Conservation (phyloP, 768 basidiomycete species). For the Xerocomellus amylosporus region DNA sequence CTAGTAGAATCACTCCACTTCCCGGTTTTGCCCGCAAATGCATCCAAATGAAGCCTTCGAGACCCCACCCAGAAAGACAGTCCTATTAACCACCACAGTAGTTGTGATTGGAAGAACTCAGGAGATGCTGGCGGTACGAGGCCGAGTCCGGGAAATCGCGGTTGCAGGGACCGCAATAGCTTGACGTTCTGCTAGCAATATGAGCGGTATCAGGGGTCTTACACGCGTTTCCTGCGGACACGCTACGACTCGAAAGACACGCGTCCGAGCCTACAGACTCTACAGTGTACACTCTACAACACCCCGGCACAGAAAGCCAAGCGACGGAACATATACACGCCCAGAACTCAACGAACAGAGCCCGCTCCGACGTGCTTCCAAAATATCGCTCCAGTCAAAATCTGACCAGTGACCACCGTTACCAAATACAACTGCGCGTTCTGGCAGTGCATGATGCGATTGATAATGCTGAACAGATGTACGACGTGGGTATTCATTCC, state of each 20-base stretch:
- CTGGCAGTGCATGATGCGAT: too few relatives aligned
- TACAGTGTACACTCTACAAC: too few relatives aligned
- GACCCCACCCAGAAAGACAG: slow-evolving; percentile 38
- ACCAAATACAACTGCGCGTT: too few relatives aligned
- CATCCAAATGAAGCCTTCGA: slow-evolving; percentile 30
- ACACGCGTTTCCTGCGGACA: slow-evolving; percentile 29
- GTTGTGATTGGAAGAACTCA: slow-evolving; percentile 39
- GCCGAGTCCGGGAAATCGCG: slow-evolving; percentile 31
- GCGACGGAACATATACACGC: slow-evolving; percentile 65
- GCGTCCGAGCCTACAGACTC: too few relatives aligned
- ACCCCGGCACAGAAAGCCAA: slow-evolving; percentile 72
- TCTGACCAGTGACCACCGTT: too few relatives aligned
- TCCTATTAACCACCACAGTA: slow-evolving; percentile 46
- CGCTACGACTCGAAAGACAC: background rate
- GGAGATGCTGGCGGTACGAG: slow-evolving; percentile 37
- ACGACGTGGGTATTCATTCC: too few relatives aligned
- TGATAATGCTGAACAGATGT: too few relatives aligned
- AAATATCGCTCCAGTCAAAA: too few relatives aligned
- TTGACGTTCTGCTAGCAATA: too few relatives aligned
- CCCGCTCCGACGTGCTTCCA: too few relatives aligned
- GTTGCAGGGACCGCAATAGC: slow-evolving; percentile 38
- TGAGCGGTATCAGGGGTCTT: slow-evolving; percentile 21
- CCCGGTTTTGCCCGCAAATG: background rate
- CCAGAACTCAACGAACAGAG: slow-evolving; percentile 80
- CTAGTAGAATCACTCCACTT: background rate